These are phyloP conservation scores for Radiomyces spectabilis DNA, from an alignment of 192 early-diverging fungal genomes.

Conservation along the genomic window DNA sequence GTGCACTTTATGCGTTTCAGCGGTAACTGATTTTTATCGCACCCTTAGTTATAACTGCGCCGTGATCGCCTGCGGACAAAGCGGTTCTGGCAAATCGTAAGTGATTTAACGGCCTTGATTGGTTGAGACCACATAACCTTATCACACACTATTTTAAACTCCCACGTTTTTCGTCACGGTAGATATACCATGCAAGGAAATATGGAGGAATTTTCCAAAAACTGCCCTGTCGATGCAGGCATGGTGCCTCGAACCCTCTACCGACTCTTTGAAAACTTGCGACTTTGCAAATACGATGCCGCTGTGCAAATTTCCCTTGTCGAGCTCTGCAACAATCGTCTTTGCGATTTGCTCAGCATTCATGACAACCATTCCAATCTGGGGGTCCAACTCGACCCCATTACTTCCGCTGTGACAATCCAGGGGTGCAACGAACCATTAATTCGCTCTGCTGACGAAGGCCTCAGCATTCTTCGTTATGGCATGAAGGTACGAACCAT, in stretches of 20 bases:
- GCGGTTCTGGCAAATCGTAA: constrained; percentile 91
- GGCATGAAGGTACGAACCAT: constrained; percentile 69
- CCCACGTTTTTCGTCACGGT: neutral
- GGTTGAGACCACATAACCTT: neutral
- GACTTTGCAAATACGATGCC: constrained; percentile 63
- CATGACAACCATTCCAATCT: constrained; percentile 48
- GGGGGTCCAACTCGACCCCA: constrained; percentile 48
- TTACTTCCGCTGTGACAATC: constrained; percentile 66
- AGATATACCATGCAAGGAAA: constrained; percentile 92
- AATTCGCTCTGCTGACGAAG: constrained; percentile 67
- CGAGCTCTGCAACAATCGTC: constrained; percentile 95
- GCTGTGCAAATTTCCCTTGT: constrained; percentile 81
- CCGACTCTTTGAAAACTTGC: constrained; percentile 69
- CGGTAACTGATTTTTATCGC: neutral
- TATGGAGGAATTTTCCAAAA: constrained; percentile 40
- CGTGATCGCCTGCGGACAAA: constrained; percentile 83
- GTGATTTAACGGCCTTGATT: neutral
- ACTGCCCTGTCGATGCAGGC: constrained; percentile 54
- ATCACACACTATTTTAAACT: neutral
- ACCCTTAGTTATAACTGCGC: constrained; percentile 67
- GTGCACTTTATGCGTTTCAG: neutral
- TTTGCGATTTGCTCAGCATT: constrained; percentile 79
- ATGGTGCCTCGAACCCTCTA: constrained; percentile 87
- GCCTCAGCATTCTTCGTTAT: constrained; percentile 60
- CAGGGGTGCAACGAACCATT: constrained; percentile 78